phyloP scores from a whole-genome alignment of 2,329 filamentous ascomycete genomes.

The Periglandula ipomoeae region DNA sequence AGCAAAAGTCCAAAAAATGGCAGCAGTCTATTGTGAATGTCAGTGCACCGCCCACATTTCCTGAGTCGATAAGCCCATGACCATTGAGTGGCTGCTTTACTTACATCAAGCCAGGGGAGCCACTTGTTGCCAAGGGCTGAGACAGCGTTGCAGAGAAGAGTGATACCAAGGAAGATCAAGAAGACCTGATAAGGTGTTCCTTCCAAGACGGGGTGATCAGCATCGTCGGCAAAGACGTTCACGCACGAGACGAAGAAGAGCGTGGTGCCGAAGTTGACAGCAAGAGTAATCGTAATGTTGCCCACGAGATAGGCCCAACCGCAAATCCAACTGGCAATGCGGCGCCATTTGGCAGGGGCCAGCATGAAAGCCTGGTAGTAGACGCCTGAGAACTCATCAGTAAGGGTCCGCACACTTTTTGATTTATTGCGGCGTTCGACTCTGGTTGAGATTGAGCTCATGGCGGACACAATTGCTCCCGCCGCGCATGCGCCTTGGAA shows the following conservation, averaged over 20 bases:
- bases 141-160: conserved; percentile 53
- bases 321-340: conserved; percentile 59
- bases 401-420: too few relatives aligned
- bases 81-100: conserved; percentile 19
- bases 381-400: conserved; percentile 32
- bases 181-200: conserved; percentile 56
- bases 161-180: conserved; percentile 62
- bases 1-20: conserved; percentile 67
- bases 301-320: conserved; percentile 72
- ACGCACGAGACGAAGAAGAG: conserved; percentile 50
- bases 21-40: conserved; percentile 41
- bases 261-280: conserved; percentile 73
- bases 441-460: too few relatives aligned
- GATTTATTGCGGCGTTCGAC: too few relatives aligned
- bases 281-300: conserved; percentile 74
- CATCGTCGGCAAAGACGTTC: conserved; percentile 42
- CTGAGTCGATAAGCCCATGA: conserved; percentile 9
- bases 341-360: conserved; percentile 49
- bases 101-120: conserved; percentile 60
- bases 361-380: conserved; percentile 77
- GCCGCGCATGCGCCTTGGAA: too few relatives aligned
- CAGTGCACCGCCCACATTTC: neutral
- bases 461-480: too few relatives aligned
- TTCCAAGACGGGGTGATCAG: conserved; percentile 33
- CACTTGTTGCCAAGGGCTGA: conserved; percentile 59